Evolutionary conservation across 2,329 filamentous ascomycete genomes (phyloP).

Genomic region (Tricladium varicosporioides): DNA sequence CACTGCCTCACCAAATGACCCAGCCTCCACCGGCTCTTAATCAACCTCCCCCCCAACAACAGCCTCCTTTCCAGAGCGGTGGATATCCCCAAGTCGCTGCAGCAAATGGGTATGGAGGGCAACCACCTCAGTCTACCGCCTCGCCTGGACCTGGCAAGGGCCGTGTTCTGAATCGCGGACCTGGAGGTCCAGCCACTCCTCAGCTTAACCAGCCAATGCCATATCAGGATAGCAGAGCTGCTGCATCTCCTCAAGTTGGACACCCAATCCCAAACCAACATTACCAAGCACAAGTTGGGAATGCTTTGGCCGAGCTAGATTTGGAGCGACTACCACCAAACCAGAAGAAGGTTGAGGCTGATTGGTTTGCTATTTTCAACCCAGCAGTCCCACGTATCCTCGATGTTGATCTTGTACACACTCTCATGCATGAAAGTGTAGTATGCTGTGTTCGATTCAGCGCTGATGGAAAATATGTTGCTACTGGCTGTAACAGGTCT

Average conservation of each 20-base stretch:
- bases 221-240: slow-evolving; percentile 71
- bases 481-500: slow-evolving; percentile 96
- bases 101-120: slow-evolving; percentile 72
- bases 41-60: slow-evolving; percentile 51
- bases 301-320: slow-evolving; percentile 81
- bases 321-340: slow-evolving; percentile 80
- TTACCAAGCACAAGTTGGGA: slow-evolving; percentile 53
- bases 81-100: slow-evolving; percentile 53
- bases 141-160: slow-evolving; percentile 79
- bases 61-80: slow-evolving; percentile 65
- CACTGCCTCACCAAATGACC: slow-evolving; percentile 61
- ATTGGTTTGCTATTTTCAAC: slow-evolving; percentile 98
- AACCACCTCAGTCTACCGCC: slow-evolving; percentile 79
- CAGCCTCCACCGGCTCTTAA: slow-evolving; percentile 62
- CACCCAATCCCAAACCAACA: slow-evolving; percentile 75
- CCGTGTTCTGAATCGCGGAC: slow-evolving; percentile 65
- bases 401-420: slow-evolving; percentile 93
- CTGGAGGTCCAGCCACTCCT: slow-evolving; percentile 77
- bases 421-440: slow-evolving; percentile 88
- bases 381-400: slow-evolving; percentile 83
- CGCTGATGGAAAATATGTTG: slow-evolving; percentile 90
- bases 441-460: slow-evolving; percentile 98
- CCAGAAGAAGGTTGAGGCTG: slow-evolving; percentile 82
- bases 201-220: slow-evolving; percentile 87
- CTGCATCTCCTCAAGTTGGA: slow-evolving; percentile 77